A percentile compares a stretch with the other conserved stretches of the same genome.
phyloP scores from a whole-genome alignment of 2,329 filamentous ascomycete species.

The Pyrenophora tritici-repentis region DNA sequence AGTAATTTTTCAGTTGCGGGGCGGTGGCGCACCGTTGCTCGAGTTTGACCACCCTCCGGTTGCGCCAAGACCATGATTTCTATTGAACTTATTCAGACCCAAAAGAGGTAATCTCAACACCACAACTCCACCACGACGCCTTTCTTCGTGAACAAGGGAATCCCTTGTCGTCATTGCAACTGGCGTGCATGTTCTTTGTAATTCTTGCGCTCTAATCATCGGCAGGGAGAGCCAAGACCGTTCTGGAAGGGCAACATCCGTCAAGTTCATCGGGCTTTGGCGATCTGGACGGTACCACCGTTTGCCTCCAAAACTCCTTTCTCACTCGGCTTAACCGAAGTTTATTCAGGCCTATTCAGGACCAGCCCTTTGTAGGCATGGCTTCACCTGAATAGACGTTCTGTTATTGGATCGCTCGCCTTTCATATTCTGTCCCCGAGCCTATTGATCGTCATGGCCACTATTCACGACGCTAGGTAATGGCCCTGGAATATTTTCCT shows the following conservation, averaged over 20 bases:
- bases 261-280: not conserved
- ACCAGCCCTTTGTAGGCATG: conserved; percentile 15
- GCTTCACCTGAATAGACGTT: conserved; percentile 16
- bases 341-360: conserved; percentile 9
- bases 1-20: not conserved
- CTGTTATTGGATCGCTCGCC: conserved; percentile 16
- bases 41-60: not conserved
- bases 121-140: conserved; percentile 16
- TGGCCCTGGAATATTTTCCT: not conserved
- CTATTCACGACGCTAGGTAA: conserved; percentile 28
- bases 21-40: not conserved
- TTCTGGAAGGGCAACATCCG: conserved; percentile 11
- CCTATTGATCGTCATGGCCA: conserved; percentile 18
- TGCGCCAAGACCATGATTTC: conserved; percentile 25
- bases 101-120: conserved; percentile 22
- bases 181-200: conserved; percentile 16
- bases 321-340: conserved; percentile 2
- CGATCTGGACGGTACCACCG: conserved; percentile 10
- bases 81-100: conserved; percentile 40
- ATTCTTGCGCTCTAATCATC: conserved; percentile 3
- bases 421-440: conserved; percentile 13
- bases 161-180: conserved; percentile 18
- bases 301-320: not conserved
- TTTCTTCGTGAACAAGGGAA: conserved; percentile 17
- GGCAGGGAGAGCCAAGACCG: conserved; percentile 4